Conservation (phyloP, 176 grass and related monocot genomes). For the Eleusine coracana region DNA sequence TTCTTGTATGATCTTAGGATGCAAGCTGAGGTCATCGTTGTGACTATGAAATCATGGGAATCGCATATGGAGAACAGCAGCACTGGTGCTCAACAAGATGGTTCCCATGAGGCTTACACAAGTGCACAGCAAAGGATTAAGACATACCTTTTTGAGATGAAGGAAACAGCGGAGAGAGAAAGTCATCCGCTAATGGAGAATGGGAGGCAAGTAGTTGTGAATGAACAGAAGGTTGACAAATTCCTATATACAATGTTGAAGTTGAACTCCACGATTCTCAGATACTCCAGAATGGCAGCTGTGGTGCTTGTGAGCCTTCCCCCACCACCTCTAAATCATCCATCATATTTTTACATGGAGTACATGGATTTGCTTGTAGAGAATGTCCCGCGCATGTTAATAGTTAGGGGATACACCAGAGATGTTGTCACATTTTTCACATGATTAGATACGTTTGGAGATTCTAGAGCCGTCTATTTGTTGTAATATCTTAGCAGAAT, state of each 20-base stretch:
- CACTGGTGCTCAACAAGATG: slow-evolving; percentile 66
- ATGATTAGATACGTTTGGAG: slow-evolving; percentile 50
- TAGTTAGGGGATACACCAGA: slow-evolving; percentile 94
- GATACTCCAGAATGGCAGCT: slow-evolving; percentile 94
- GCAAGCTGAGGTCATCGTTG: slow-evolving; percentile 94
- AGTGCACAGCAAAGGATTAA: slow-evolving; percentile 75
- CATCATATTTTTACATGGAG: slow-evolving; percentile 97
- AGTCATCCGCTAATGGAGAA: slow-evolving; percentile 63
- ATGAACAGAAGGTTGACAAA: slow-evolving; percentile 91
- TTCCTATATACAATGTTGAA: slow-evolving; percentile 95
- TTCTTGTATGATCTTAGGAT: slow-evolving; percentile 97
- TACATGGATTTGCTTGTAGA: slow-evolving; percentile 99
- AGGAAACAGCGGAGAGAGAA: slow-evolving; percentile 64
- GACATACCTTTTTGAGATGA: slow-evolving; percentile 81
- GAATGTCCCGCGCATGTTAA: slow-evolving; percentile 93
- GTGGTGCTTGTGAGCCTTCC: slow-evolving; percentile 97
- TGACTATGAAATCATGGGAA: slow-evolving; percentile 92
- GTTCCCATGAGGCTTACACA: slow-evolving; percentile 78
- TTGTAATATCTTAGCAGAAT: slow-evolving; percentile 44
- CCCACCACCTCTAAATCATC: slow-evolving; percentile 79
- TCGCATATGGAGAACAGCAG: slow-evolving; percentile 50
- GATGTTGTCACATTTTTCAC: slow-evolving; percentile 98
- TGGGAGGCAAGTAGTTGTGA: slow-evolving; percentile 74
- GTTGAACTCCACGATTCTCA: slow-evolving; percentile 89
- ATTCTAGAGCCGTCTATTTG: slow-evolving; percentile 18